phyloP scores from a whole-genome alignment of 1,284 basidiomycete species.

The Cryptococcus sp. region DNA sequence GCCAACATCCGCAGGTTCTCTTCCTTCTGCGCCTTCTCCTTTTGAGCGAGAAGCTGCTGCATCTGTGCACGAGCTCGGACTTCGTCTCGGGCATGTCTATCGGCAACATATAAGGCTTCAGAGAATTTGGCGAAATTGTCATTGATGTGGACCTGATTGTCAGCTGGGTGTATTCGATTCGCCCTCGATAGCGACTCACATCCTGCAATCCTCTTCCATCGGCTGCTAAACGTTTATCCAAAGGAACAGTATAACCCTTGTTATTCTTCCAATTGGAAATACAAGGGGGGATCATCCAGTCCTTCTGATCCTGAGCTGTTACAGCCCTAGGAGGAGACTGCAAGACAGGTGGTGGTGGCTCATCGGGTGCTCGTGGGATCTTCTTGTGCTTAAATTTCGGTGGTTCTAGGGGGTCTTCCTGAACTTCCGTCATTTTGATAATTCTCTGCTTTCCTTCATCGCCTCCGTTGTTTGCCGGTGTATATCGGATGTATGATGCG shows the following conservation, averaged over 20 bases:
- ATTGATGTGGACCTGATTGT: conserved; percentile 81
- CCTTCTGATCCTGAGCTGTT: conserved; percentile 95
- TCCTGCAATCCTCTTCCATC: conserved; percentile 97
- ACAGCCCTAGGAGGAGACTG: conserved; percentile 93
- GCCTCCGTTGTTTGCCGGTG: conserved; percentile 59
- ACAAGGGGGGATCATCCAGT: conserved; percentile 99
- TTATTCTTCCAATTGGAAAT: conserved; percentile 99
- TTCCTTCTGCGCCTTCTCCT: conserved; percentile 96
- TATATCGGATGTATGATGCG: conserved; percentile 88
- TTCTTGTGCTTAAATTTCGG: conserved; percentile 98
- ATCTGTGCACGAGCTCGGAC: conserved; percentile 92
- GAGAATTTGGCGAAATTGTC: conserved; percentile 99
- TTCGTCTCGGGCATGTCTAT: conserved; percentile 95
- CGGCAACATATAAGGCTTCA: conserved; percentile 92
- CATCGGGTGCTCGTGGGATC: conserved; percentile 90
- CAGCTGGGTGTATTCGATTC: background rate
- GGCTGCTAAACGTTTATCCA: conserved; percentile 96
- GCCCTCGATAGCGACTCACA: conserved; percentile 55
- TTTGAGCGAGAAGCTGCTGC: conserved; percentile 97
- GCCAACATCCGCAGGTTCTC: conserved; percentile 91
- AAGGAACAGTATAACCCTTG: conserved; percentile 98
- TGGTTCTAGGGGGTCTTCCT: conserved; percentile 95
- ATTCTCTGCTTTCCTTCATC: conserved; percentile 78
- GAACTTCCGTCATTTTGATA: conserved; percentile 97
- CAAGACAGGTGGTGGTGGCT: conserved; percentile 94